A percentile compares a stretch with the other conserved stretches of the same genome.
phyloP scores from a whole-genome alignment of 2,329 filamentous ascomycete genomes.

The Penicillium crustosum region DNA sequence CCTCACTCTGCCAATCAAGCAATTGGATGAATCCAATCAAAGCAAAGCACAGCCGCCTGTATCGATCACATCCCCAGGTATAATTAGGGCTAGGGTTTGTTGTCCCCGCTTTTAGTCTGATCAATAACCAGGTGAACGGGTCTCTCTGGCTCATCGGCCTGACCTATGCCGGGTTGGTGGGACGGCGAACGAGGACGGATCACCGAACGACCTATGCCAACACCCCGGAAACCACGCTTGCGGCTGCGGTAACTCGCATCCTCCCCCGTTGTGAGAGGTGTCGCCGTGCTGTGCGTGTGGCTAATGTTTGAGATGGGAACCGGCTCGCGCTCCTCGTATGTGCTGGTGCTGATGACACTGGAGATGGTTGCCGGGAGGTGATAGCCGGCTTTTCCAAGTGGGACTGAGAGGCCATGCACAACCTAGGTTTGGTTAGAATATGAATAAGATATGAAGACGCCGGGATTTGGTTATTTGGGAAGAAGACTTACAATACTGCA shows the following conservation, averaged over 20 bases:
- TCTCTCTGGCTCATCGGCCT: slow-evolving; percentile 33
- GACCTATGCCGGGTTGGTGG: slow-evolving; percentile 24
- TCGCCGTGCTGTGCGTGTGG: slow-evolving; percentile 39
- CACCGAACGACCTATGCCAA: slow-evolving; percentile 31
- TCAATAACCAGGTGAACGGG: slow-evolving; percentile 33
- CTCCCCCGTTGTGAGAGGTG: slow-evolving; percentile 14
- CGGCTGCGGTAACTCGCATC: slow-evolving; percentile 25
- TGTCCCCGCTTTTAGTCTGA: background rate
- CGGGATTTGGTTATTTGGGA: background rate
- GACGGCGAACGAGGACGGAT: slow-evolving; percentile 20
- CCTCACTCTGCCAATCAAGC: background rate
- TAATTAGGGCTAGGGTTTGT: background rate
- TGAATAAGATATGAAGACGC: background rate
- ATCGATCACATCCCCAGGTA: background rate
- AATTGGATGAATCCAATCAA: background rate
- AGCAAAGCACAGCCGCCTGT: background rate
- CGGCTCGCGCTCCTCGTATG: slow-evolving; percentile 30
- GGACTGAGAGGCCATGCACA: slow-evolving; percentile 80
- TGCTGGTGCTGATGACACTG: slow-evolving; percentile 45
- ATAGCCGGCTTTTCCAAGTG: slow-evolving; percentile 56
- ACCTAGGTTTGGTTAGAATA: slow-evolving; percentile 47
- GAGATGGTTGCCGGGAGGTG: slow-evolving; percentile 49
- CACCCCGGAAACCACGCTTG: slow-evolving; percentile 23
- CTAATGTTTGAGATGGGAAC: slow-evolving; percentile 29
- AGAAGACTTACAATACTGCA: slow-evolving; percentile 68